Evolutionary conservation across 345 rosid genomes (phyloP), one percentile per base, ranked within the genome.

Genomic region (Boechera stricta): DNA sequence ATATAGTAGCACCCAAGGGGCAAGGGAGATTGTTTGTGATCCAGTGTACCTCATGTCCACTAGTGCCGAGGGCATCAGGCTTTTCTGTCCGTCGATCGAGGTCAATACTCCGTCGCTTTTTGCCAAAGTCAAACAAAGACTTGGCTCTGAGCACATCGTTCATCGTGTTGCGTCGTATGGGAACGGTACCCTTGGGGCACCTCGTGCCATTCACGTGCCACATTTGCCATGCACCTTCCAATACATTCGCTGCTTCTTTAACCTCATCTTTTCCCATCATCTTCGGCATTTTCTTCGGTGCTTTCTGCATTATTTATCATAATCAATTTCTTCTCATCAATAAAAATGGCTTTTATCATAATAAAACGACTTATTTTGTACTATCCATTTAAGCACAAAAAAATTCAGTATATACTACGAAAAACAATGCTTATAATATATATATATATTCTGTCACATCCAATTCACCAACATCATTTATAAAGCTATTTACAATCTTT

Each of bases 111-210:
- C 45, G 53, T 52, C n/a, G 76, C 71, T 79, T 89, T 82, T 90
- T 92, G 26, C 99, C 98, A 49, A 86, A 92, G 86, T 89, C 88
- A 82, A 89, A 92, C 77, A 92, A 64, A 82, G 99, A 95, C 80
- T 90, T 93, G 67, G 98, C 91, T 83, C 99, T 87, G 69, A 93
- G 71, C 15, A 93, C 95, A 74, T 96, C 99, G 21, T 87, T 77
- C 75, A 79, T 6, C 64, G 86, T 65, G 77, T 91, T 93, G 68
- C 97, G 92, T 72, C 99, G 93, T 59, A 93, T 86, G 18, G 99
- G 98, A 71, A 96, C 86, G 1, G 92, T 91, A 0, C 96, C 98
- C 63, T 86, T 91, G 0, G 99, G 97, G 36, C 99, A 96, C 77
- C 89, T 73, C 75, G 91, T 90, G 73, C 97, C 97, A 62, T 90